A percentile compares a stretch with the other conserved stretches of the same genome.
Conservation (phyloP, 1,284 basidiomycete species). For the Naganishia liquefaciens region DNA sequence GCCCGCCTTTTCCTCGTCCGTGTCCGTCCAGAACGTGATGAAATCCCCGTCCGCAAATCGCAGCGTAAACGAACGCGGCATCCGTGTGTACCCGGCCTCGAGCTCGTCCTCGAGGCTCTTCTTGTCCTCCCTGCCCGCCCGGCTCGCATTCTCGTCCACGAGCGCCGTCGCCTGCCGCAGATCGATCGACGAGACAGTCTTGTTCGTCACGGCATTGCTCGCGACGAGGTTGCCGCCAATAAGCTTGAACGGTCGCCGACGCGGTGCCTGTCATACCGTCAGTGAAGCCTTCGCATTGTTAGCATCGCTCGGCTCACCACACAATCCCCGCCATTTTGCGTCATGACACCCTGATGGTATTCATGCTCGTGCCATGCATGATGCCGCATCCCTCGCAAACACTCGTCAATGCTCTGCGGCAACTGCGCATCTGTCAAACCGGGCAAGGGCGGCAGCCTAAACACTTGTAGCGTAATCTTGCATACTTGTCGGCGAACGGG, state of each 20-base stretch:
- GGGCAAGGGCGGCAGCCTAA: conserved; percentile 82
- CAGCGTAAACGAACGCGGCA: conserved; percentile 77
- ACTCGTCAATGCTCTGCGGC: conserved; percentile 90
- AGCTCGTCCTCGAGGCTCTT: conserved; percentile 61
- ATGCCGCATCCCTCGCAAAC: conserved; percentile 80
- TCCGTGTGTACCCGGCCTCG: conserved; percentile 64
- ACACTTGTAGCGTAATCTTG: conserved; percentile 80
- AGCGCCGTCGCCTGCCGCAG: conserved; percentile 77
- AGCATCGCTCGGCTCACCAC: conserved; percentile 62
- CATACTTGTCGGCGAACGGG: conserved; percentile 59
- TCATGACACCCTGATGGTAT: conserved; percentile 88
- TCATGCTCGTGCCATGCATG: conserved; percentile 89
- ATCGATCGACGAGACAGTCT: conserved; percentile 85
- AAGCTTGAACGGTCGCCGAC: conserved; percentile 79
- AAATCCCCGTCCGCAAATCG: conserved; percentile 76
- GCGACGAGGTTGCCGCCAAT: conserved; percentile 85
- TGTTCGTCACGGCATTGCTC: conserved; percentile 91
- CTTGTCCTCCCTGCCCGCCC: conserved; percentile 28
- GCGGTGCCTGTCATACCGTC: conserved; percentile 69
- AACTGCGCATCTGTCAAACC: conserved; percentile 74
- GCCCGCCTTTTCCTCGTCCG: conserved; percentile 77
- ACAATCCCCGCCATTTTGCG: conserved; percentile 94
- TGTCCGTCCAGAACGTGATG: conserved; percentile 89
- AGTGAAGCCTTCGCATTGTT: background rate
- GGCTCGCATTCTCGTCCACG: conserved; percentile 64